Evolutionary conservation across 129 eudicot species (phyloP).

Genomic region (Lonicera japonica): DNA sequence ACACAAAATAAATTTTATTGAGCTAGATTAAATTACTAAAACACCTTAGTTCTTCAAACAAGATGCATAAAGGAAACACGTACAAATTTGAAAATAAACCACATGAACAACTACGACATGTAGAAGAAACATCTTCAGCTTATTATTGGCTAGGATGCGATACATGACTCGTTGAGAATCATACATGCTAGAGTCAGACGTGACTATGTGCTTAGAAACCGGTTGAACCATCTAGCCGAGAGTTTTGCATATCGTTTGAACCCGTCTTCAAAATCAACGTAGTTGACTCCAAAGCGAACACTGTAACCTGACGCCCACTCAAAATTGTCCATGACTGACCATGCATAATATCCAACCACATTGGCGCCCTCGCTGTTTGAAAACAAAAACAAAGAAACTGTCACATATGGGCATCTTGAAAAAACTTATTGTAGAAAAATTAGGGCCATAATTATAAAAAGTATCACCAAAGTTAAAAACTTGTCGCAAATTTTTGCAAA

Average conservation of each 20-base stretch:
- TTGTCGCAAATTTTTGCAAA: not conserved
- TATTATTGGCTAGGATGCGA: no score
- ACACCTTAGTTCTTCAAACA: no score
- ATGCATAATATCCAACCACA: conserved; percentile 49
- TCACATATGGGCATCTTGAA: not conserved
- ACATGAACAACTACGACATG: no score
- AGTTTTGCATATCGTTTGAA: conserved; percentile 49
- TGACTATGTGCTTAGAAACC: conserved; percentile 25
- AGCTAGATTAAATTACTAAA: no score
- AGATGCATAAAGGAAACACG: no score
- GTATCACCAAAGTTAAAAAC: not conserved
- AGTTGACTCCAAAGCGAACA: conserved; percentile 50
- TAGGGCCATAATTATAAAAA: not conserved
- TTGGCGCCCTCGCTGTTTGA: conserved; percentile 43
- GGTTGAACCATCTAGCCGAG: conserved; percentile 49
- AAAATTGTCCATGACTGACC: conserved; percentile 55
- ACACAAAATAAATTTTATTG: no score
- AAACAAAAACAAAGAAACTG: not conserved
- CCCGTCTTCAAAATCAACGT: conserved; percentile 36
- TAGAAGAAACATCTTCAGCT: no score
- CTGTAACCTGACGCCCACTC: conserved; percentile 55
- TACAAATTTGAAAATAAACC: no score
- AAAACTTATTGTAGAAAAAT: no score
- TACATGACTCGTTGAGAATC: not conserved
- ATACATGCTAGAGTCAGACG: not conserved